These are phyloP conservation scores for Ophiostoma sp. DNA, from an alignment of 2,329 filamentous ascomycete species.

Conservation along the genomic window DNA sequence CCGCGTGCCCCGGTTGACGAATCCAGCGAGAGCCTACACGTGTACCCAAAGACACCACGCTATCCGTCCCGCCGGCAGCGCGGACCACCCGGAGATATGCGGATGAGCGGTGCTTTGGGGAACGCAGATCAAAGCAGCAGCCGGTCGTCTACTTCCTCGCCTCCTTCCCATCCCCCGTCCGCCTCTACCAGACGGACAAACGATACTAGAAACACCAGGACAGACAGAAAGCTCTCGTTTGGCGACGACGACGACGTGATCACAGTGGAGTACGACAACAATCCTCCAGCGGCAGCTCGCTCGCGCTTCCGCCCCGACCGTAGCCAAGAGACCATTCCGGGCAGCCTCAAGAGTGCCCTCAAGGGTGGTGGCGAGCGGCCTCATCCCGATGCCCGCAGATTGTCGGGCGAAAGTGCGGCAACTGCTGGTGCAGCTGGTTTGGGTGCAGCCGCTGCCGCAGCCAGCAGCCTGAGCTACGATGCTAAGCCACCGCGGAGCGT, in stretches of 20 bases:
- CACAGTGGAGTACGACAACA: conserved; percentile 8
- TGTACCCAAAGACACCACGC: conserved; percentile 15
- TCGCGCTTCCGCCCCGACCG: background rate
- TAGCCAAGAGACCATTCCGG: background rate
- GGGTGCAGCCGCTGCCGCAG: background rate
- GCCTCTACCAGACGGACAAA: background rate
- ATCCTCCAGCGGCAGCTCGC: background rate
- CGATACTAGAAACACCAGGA: background rate
- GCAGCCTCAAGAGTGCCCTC: background rate
- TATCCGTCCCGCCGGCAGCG: conserved; percentile 4
- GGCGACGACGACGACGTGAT: conserved; percentile 2
- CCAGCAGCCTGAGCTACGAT: background rate
- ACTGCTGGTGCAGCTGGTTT: background rate
- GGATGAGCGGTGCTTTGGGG: conserved; percentile 13
- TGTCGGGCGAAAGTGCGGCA: background rate
- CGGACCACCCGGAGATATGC: background rate
- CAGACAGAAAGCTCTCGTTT: background rate
- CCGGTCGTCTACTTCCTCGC: background rate
- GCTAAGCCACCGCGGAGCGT: background rate
- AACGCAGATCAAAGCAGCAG: background rate
- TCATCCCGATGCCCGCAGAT: background rate
- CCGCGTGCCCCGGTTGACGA: background rate
- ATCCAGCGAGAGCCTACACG: conserved; percentile 17
- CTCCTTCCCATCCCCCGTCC: background rate
- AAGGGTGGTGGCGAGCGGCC: background rate